Conservation (phyloP, 306 rosid species). For the Betula pendula region DNA sequence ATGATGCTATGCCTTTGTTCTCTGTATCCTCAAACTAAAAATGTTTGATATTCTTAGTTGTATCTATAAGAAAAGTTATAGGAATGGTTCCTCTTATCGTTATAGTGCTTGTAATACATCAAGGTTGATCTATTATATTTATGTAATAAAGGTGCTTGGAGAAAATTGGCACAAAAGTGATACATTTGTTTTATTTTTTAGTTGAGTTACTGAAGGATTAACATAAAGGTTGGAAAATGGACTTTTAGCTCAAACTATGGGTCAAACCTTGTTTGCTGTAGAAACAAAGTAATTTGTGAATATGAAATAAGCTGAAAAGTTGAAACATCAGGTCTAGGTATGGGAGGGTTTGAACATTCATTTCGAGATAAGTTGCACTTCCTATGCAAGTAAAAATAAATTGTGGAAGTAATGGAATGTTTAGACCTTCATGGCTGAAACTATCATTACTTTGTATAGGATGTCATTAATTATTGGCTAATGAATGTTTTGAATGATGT, state of each 20-base stretch:
- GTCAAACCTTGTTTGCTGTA: not conserved
- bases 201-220: not conserved
- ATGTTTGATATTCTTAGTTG: not conserved
- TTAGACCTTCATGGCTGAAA: not conserved
- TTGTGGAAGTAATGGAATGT: not conserved
- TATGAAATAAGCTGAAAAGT: not conserved
- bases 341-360: not conserved
- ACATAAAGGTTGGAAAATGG: not conserved
- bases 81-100: not conserved
- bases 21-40: not conserved
- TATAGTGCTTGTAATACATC: not conserved
- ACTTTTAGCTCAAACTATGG: not conserved
- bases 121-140: not conserved
- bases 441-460: not conserved
- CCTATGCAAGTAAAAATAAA: not conserved
- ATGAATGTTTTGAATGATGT: slow-evolving; percentile 19
- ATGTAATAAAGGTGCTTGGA: not conserved
- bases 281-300: not conserved
- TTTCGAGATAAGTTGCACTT: not conserved
- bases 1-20: not conserved
- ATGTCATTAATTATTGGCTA: slow-evolving; percentile 3
- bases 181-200: not conserved
- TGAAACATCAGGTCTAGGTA: not conserved
- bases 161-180: not conserved
- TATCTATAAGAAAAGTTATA: not conserved